Base-by-base conservation (phyloP, 805 yeast species). In the Zygotorulaspora chibaensis region DNA sequence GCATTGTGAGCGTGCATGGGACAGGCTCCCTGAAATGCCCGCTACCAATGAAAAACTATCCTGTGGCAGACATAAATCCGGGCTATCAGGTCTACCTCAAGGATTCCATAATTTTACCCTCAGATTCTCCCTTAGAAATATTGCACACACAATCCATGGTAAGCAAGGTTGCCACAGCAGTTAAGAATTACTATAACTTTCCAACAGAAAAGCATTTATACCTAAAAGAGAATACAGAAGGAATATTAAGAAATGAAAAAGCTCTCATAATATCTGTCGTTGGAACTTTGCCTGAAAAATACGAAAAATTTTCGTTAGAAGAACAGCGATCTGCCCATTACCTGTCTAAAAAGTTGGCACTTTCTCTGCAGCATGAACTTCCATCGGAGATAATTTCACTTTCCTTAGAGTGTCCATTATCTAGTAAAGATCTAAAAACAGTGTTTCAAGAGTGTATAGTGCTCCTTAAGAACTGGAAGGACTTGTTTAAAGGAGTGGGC, bases 401-500 rank as follows among this genome's bases (percentile, higher is more conserved):
- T 7, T 67, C 73, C 1, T 48, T 70, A 12, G 69, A 68, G 46
- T 61, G 66, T 27, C 71, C 70, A 0, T 43, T 63, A 9, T 61
- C 65, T 39, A 46, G 55, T 13, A 59, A 57, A 38, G 48, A 54
- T 4, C 35, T 56, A 2, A 59, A 59, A 29, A 57, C 66, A 9
- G 70, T 66, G 51, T 68, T 54, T 65, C 74, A 63, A 65, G 77
- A 66, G 67, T 68, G 59, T 68, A 73, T 40, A 52, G 70, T 48
- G 65, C 63, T 79, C 13, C 57, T 80, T 37, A 62, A 59, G 17
- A 74, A 75, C 52, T 79, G 83, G 83, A 59, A 70, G 38, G 62
- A 69, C 11, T 69, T 71, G 33, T 68, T 79, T 36, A 68, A 71
- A 38, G 70, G 68, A 12, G 76, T 79, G 1, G 78, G 77, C 49